Conservation (phyloP, 1,139 yeast species). For the Kodamaea sp. region DNA sequence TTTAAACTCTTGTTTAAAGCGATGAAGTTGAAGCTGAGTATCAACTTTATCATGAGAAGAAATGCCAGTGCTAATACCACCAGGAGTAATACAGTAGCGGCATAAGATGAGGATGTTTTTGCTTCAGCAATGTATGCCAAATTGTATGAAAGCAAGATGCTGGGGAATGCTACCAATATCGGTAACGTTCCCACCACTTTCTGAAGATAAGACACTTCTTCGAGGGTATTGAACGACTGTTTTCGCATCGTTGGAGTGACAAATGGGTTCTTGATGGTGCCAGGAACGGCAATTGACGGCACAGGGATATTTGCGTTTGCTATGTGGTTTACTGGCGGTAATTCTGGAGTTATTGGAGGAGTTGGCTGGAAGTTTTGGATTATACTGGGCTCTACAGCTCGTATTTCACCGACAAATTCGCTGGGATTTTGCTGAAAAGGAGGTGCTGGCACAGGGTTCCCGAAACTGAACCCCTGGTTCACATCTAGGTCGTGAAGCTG, state of each 20-base stretch:
- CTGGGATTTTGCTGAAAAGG: no score
- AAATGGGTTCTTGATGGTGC: slow-evolving; percentile 6
- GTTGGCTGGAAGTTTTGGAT: no score
- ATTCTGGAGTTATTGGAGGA: no score
- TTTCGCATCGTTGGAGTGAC: neutral
- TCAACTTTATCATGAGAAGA: slow-evolving; percentile 16
- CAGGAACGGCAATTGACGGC: no score
- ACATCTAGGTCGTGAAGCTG: no score
- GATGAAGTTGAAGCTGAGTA: slow-evolving; percentile 9
- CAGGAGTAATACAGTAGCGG: slow-evolving; percentile 9
- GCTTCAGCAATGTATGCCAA: slow-evolving; percentile 13
- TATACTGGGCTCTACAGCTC: no score
- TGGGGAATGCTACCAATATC: slow-evolving; percentile 28
- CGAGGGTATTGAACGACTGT: neutral
- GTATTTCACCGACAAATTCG: no score
- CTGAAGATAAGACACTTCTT: slow-evolving; percentile 4
- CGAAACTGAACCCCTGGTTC: no score
- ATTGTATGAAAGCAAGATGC: slow-evolving; percentile 24
- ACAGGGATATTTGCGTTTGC: no score
- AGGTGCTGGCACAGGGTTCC: no score
- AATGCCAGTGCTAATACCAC: slow-evolving; percentile 18
- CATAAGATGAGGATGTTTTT: neutral
- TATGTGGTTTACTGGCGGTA: no score
- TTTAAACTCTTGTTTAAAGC: slow-evolving; percentile 3
- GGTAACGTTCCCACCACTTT: slow-evolving; percentile 28